Evolutionary conservation across 108 stramenopile genomes (phyloP).

Genomic region (Fragilaria radians): DNA sequence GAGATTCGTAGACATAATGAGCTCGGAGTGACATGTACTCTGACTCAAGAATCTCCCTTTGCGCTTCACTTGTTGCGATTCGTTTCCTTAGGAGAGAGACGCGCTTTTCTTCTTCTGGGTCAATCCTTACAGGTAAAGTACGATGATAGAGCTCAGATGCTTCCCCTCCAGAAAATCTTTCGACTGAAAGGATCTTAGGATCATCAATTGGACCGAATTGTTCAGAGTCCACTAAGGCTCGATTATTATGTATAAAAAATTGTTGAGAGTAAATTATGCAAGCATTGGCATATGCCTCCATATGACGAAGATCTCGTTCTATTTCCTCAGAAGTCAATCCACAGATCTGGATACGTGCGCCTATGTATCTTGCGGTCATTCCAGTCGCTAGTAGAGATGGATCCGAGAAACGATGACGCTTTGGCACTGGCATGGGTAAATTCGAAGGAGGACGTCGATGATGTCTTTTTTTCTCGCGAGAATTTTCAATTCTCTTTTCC

Average conservation of each 20-base stretch:
- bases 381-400: conserved; percentile 62
- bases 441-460: neutral
- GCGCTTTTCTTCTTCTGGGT: conserved; percentile 88
- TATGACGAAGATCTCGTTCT: conserved; percentile 74
- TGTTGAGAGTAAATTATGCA: conserved; percentile 67
- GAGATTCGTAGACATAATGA: conserved; percentile 67
- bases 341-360: conserved; percentile 36
- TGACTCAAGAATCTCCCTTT: conserved; percentile 68
- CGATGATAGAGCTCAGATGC: conserved; percentile 7
- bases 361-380: conserved; percentile 59
- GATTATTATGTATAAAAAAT: conserved; percentile 58
- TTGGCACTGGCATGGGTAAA: neutral
- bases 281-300: conserved; percentile 73
- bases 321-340: conserved; percentile 42
- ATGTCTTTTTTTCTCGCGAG: neutral
- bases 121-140: conserved; percentile 72
- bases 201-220: conserved; percentile 34
- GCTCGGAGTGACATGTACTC: conserved; percentile 73
- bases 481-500: neutral
- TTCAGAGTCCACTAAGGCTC: conserved; percentile 26
- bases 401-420: conserved; percentile 18
- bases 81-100: conserved; percentile 54
- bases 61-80: conserved; percentile 63
- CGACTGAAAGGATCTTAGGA: conserved; percentile 8
- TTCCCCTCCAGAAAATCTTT: neutral